These are phyloP conservation scores for Paracamarosporium sp. DNA, from an alignment of 2,329 filamentous ascomycete genomes.

Conservation along the genomic window DNA sequence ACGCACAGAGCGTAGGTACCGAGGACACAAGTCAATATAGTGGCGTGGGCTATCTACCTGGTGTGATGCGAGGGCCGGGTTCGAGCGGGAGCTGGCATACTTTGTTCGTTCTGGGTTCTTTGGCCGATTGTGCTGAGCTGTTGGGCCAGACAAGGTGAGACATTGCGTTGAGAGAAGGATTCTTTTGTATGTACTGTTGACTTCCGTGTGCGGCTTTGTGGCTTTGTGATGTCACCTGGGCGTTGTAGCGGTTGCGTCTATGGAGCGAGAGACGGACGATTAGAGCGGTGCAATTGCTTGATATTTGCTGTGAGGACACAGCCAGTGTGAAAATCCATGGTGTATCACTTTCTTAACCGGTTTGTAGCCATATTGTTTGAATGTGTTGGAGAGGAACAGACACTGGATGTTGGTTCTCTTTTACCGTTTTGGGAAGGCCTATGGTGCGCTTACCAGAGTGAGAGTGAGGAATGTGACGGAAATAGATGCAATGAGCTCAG, in stretches of 20 bases:
- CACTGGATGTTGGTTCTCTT: background rate
- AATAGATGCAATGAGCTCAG: background rate
- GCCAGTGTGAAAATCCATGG: background rate
- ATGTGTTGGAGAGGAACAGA: background rate
- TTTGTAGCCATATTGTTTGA: background rate
- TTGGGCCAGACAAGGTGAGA: background rate
- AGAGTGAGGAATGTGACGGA: background rate
- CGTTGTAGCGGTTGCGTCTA: background rate
- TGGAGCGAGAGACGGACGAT: background rate
- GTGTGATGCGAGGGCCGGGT: background rate
- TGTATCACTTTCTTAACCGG: background rate
- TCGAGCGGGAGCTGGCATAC: constrained; percentile 1
- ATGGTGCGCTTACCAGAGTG: background rate
- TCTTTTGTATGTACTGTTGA: background rate
- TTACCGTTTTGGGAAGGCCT: background rate
- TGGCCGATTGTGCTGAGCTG: background rate
- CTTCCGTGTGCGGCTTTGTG: constrained; percentile 5
- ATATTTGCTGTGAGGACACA: background rate
- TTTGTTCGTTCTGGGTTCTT: background rate
- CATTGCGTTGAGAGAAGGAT: background rate
- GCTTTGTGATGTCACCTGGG: background rate
- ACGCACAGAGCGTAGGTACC: background rate
- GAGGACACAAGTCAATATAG: background rate
- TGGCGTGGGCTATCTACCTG: background rate
- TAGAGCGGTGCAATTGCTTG: background rate